Percentiles rank a stretch among this genome's conserved stretches.
phyloP scores from a whole-genome alignment of 805 yeast species.

The Wickerhamomyces tratensis region DNA sequence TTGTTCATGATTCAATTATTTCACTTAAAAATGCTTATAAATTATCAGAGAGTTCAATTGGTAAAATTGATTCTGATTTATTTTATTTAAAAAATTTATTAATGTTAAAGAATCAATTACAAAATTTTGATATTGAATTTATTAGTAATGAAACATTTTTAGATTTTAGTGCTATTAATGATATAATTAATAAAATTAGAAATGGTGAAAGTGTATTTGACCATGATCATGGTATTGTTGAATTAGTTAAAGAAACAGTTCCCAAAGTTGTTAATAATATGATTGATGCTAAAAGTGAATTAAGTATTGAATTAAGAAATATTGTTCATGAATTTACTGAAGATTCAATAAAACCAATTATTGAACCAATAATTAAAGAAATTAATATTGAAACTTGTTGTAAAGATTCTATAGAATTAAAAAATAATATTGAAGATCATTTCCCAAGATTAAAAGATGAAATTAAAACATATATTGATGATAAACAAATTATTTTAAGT shows the following conservation, averaged over 20 bases:
- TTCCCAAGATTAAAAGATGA: slow-evolving; percentile 47
- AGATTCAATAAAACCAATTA: slow-evolving; percentile 38
- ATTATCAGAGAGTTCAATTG: slow-evolving; percentile 34
- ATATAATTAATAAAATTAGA: slow-evolving; percentile 34
- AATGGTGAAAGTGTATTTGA: slow-evolving; percentile 17
- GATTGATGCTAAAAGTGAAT: slow-evolving; percentile 69
- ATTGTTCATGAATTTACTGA: slow-evolving; percentile 63
- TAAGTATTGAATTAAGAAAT: slow-evolving; percentile 63
- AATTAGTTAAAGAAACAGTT: slow-evolving; percentile 54
- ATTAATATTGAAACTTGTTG: slow-evolving; percentile 16
- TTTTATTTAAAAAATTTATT: slow-evolving; percentile 67
- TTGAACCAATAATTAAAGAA: slow-evolving; percentile 30
- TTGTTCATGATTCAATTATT: slow-evolving; percentile 66
- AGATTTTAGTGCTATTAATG: slow-evolving; percentile 71
- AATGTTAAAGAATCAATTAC: slow-evolving; percentile 58
- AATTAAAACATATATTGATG: slow-evolving; percentile 45
- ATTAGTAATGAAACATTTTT: slow-evolving; percentile 62
- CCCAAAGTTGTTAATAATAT: slow-evolving; percentile 76
- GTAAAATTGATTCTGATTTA: slow-evolving; percentile 48
- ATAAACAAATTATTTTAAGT: slow-evolving; percentile 37
- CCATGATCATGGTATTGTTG: slow-evolving; percentile 23
- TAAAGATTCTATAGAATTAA: slow-evolving; percentile 30
- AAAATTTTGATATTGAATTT: slow-evolving; percentile 71
- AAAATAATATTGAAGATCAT: slow-evolving; percentile 38
- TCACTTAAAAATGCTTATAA: slow-evolving; percentile 49